Evolutionary conservation across 352 stramenopile genomes (phyloP).

Genomic region (Phytophthora fragariae): DNA sequence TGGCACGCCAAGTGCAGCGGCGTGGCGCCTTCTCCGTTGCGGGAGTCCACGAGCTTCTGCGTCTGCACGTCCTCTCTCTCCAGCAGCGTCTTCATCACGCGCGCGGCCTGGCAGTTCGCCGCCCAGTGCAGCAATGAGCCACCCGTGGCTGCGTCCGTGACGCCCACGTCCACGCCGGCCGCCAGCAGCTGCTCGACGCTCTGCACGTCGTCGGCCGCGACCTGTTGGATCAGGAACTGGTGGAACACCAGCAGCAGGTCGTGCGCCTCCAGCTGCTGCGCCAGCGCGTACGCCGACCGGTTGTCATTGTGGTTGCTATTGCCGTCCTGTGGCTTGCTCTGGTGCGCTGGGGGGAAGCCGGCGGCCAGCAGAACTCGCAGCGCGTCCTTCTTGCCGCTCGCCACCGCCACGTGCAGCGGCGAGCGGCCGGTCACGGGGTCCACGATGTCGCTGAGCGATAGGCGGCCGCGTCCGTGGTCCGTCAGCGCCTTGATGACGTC

Average conservation of each 20-base stretch:
- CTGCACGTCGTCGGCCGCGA: conserved; percentile 68
- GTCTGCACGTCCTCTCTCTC: conserved; percentile 43
- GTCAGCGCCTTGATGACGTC: conserved; percentile 88
- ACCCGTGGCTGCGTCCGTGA: conserved; percentile 60
- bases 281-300: conserved; percentile 71
- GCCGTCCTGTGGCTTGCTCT: conserved; percentile 33
- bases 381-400: conserved; percentile 77
- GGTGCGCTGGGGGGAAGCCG: conserved; percentile 72
- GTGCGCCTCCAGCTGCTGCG: conserved; percentile 59
- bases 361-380: conserved; percentile 80
- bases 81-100: conserved; percentile 63
- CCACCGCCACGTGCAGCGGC: conserved; percentile 81
- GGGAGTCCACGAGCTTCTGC: conserved; percentile 51
- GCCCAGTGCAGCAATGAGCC: conserved; percentile 87
- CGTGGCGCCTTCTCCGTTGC: conserved; percentile 78
- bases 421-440: conserved; percentile 69
- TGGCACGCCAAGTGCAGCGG: conserved; percentile 81
- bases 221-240: conserved; percentile 88
- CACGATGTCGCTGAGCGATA: conserved; percentile 66
- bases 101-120: conserved; percentile 69
- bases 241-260: conserved; percentile 86
- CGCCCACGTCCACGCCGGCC: conserved; percentile 59
- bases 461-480: conserved; percentile 61
- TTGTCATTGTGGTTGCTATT: conserved; percentile 7
- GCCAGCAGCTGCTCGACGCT: conserved; percentile 69